Evolutionary conservation across 768 basidiomycete species (phyloP).

Genomic region (Mycena filopes): DNA sequence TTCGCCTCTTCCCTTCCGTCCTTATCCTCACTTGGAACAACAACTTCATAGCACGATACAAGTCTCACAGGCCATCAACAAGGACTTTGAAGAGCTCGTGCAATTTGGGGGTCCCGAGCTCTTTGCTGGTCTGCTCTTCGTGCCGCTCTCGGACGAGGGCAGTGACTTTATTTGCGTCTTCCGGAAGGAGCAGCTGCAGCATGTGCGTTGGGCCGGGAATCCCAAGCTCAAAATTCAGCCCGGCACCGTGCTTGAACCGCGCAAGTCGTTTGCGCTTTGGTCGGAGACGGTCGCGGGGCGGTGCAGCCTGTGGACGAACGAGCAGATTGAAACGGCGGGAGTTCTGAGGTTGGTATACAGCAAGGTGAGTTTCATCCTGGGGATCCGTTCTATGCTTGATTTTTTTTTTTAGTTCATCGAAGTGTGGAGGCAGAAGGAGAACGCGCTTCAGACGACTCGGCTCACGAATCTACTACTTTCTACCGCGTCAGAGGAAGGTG

Average conservation of each 20-base stretch:
- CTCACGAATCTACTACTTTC: slow-evolving; percentile 79
- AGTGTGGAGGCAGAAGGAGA: slow-evolving; percentile 87
- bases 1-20: not conserved
- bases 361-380: slow-evolving; percentile 54
- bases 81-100: slow-evolving; percentile 76
- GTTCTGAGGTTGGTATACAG: slow-evolving; percentile 84
- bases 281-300: slow-evolving; percentile 76
- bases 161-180: slow-evolving; percentile 86
- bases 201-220: slow-evolving; percentile 84
- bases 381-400: not conserved
- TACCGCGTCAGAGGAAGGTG: slow-evolving; percentile 87
- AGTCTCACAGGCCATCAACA: slow-evolving; percentile 72
- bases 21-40: not conserved
- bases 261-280: slow-evolving; percentile 84
- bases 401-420: slow-evolving; percentile 70
- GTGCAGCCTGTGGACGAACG: slow-evolving; percentile 80
- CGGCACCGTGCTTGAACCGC: slow-evolving; percentile 67
- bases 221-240: slow-evolving; percentile 61
- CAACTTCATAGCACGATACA: slow-evolving; percentile 78
- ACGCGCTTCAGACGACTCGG: slow-evolving; percentile 74
- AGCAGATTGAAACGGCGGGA: slow-evolving; percentile 84
- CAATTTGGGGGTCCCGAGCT: slow-evolving; percentile 58
- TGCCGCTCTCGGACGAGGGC: slow-evolving; percentile 77
- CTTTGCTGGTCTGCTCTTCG: slow-evolving; percentile 79
- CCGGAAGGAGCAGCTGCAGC: slow-evolving; percentile 74